Percentiles rank a stretch among this genome's conserved stretches.
Evolutionary conservation across 805 yeast genomes (phyloP).

Genomic region (Debaryomyces maramus): DNA sequence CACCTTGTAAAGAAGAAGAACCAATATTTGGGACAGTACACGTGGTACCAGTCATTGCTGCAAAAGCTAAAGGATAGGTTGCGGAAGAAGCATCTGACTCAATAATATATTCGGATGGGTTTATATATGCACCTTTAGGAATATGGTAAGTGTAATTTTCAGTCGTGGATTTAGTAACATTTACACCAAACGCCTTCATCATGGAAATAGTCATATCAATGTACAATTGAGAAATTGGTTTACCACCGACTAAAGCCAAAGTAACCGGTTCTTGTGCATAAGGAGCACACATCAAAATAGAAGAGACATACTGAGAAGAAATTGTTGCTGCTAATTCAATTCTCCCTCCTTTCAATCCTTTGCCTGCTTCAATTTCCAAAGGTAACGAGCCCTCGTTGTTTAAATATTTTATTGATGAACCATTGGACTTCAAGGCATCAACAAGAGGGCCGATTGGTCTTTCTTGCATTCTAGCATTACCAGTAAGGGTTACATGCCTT

Average conservation of each 20-base stretch:
- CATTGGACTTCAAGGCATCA: slow-evolving; percentile 82
- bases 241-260: slow-evolving; percentile 87
- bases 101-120: slow-evolving; percentile 82
- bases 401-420: slow-evolving; percentile 69
- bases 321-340: slow-evolving; percentile 94
- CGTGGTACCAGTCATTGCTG: slow-evolving; percentile 92
- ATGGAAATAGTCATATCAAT: slow-evolving; percentile 95
- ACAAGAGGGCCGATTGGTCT: slow-evolving; percentile 96
- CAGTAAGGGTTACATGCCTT: slow-evolving; percentile 68
- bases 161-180: slow-evolving; percentile 64
- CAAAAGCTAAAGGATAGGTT: slow-evolving; percentile 95
- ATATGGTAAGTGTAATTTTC: slow-evolving; percentile 86
- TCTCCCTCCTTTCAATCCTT: slow-evolving; percentile 81
- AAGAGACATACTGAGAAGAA: slow-evolving; percentile 96
- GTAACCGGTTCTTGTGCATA: slow-evolving; percentile 89
- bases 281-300: slow-evolving; percentile 96
- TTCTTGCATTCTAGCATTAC: slow-evolving; percentile 96
- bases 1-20: slow-evolving; percentile 88
- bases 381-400: slow-evolving; percentile 85
- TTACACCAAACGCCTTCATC: slow-evolving; percentile 89
- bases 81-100: slow-evolving; percentile 98
- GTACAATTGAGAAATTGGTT: slow-evolving; percentile 93
- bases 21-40: slow-evolving; percentile 96
- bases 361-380: slow-evolving; percentile 64
- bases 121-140: slow-evolving; percentile 77